Percentiles rank a stretch among this genome's conserved stretches.
These are phyloP conservation scores for Beta macrorhiza DNA, from an alignment of 179 eudicot species.

Conservation along the genomic window DNA sequence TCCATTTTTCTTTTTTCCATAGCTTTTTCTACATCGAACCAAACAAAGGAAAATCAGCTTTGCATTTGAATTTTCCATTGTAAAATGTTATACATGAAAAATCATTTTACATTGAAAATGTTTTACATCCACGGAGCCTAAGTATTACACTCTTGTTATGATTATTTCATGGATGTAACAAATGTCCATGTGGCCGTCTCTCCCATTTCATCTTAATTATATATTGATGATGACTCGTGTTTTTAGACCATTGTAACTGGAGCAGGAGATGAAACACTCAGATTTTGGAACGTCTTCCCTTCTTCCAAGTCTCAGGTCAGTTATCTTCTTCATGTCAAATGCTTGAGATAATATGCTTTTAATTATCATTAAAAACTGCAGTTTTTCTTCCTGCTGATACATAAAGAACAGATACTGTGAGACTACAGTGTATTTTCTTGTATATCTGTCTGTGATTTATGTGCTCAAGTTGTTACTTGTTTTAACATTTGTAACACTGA, in stretches of 20 bases:
- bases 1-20: too few relatives aligned
- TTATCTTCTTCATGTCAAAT: background rate
- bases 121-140: background rate
- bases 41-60: too few relatives aligned
- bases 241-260: conserved; percentile 93
- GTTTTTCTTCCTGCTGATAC: background rate
- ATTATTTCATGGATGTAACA: background rate
- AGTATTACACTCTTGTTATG: background rate
- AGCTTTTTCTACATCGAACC: too few relatives aligned
- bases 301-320: conserved; percentile 89
- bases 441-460: background rate
- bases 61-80: too few relatives aligned
- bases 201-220: background rate
- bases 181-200: background rate
- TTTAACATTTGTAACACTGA: background rate
- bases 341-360: background rate
- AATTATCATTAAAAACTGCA: background rate
- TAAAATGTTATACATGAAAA: too few relatives aligned
- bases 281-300: conserved; percentile 98
- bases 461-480: background rate
- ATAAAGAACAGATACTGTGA: background rate
- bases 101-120: too few relatives aligned
- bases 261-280: conserved; percentile 96
- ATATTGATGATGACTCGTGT: conserved; percentile 19
- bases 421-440: background rate